phyloP scores from a whole-genome alignment of 2,329 filamentous ascomycete species.

The Lecanicillium sp. region DNA sequence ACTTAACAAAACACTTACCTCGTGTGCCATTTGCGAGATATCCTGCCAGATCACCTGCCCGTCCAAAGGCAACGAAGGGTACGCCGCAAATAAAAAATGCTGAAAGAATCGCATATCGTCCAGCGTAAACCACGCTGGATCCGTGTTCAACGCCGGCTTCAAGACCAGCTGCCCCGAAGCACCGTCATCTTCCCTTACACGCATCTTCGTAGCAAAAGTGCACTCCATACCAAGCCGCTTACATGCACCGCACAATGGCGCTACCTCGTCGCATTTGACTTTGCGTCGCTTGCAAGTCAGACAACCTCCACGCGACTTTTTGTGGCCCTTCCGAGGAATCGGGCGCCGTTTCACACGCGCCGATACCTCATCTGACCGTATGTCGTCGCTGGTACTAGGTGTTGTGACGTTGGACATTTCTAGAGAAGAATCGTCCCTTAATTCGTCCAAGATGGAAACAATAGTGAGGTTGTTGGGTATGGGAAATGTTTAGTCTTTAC shows the following conservation, averaged over 20 bases:
- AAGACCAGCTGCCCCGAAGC: slow-evolving; percentile 3
- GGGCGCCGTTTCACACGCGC: slow-evolving; percentile 16
- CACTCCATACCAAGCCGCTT: slow-evolving; percentile 26
- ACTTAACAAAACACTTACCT: slow-evolving; percentile 15
- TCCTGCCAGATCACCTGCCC: slow-evolving; percentile 27
- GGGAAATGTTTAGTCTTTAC: too few relatives aligned
- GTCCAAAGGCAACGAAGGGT: slow-evolving; percentile 29
- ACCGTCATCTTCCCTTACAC: not conserved
- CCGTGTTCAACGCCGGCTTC: slow-evolving; percentile 10
- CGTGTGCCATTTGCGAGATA: slow-evolving; percentile 27
- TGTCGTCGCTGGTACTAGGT: not conserved
- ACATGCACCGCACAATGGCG: slow-evolving; percentile 27
- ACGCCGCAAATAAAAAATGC: slow-evolving; percentile 39
- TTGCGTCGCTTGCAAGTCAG: slow-evolving; percentile 26
- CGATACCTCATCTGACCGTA: not conserved
- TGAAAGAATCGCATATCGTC: slow-evolving; percentile 44
- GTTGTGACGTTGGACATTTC: slow-evolving; percentile 5
- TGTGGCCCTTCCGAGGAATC: slow-evolving; percentile 26
- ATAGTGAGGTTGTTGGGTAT: too few relatives aligned
- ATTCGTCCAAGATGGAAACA: too few relatives aligned
- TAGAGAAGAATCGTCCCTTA: too few relatives aligned
- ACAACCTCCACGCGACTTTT: slow-evolving; percentile 25
- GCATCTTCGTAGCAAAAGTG: slow-evolving; percentile 17
- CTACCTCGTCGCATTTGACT: slow-evolving; percentile 34
- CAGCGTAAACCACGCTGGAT: slow-evolving; percentile 24